Evolutionary conservation across 805 yeast genomes (phyloP).

Genomic region (Candida morakotiae): DNA sequence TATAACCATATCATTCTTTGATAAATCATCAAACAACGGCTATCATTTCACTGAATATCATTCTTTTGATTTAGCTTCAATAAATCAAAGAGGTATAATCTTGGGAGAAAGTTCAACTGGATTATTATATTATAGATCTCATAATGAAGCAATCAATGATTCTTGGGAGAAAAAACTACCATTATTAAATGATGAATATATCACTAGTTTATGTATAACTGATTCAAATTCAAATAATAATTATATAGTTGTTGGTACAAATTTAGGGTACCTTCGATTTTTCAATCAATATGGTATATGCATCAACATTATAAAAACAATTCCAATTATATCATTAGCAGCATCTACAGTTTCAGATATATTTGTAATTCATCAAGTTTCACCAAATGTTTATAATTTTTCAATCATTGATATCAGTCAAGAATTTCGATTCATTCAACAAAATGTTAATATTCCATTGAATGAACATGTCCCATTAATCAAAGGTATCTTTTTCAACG

Average conservation of each 20-base stretch:
- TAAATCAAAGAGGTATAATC: constrained; percentile 63
- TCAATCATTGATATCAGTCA: constrained; percentile 45
- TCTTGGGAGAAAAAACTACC: constrained; percentile 72
- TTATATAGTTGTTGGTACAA: constrained; percentile 66
- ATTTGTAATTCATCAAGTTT: constrained; percentile 42
- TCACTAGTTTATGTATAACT: constrained; percentile 67
- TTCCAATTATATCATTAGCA: constrained; percentile 72
- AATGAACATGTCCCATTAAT: constrained; percentile 31
- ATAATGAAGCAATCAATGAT: constrained; percentile 59
- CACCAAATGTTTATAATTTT: constrained; percentile 36
- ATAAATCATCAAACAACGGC: constrained; percentile 67
- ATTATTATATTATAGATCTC: constrained; percentile 53
- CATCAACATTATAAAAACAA: constrained; percentile 59
- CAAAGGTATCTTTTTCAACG: constrained; percentile 77
- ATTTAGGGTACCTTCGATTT: constrained; percentile 66
- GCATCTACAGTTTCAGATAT: constrained; percentile 56
- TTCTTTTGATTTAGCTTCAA: constrained; percentile 69
- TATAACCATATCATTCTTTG: constrained; percentile 86
- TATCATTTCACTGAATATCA: constrained; percentile 79
- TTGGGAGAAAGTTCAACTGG: constrained; percentile 48
- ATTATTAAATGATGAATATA: constrained; percentile 48
- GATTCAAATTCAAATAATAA: constrained; percentile 27
- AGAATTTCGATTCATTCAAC: constrained; percentile 37
- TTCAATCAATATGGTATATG: constrained; percentile 75
- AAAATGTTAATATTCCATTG: constrained; percentile 36